Base-by-base conservation (phyloP, 352 stramenopile genomes). In the Pythium plurisporium region DNA sequence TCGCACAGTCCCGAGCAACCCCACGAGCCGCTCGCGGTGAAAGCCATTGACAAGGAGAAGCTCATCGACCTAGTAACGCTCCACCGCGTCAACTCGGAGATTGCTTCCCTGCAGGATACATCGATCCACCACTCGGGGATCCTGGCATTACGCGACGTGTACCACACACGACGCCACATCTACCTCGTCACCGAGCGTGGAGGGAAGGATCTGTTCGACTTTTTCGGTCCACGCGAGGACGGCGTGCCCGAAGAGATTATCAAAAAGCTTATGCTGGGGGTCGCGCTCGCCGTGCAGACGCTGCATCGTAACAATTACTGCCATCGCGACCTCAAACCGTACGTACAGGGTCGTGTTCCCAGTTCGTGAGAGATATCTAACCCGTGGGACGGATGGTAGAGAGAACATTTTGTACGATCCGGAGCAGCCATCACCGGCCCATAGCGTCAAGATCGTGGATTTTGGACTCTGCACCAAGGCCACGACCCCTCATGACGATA, bases 1-100 rank as follows among this genome's bases (percentile, higher is more conserved):
- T 76, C 73, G 10, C 67, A 57, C 12, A 49, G 25, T 15, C 51
- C 63, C 0, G 61, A 71, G 10, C 40, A 64, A 0, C 20, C 65
- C 3, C 41, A 68, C 2, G 41, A 59, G 9, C 49, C 8, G 2
- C 69, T 91, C 25, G 87, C 87, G 1, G 62, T 95, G 41, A 96
- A 96, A 59, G 76, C 83, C 25, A 91, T 95, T 23, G 71, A 91
- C 62, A 96, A 96, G 60, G 72, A 82, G 22, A 93, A 88, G 44
- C 74, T 96, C 14, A 52, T 74, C 10, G 76, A 91, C 52, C 66
- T 94, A 5, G 71, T 86, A 14, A 80, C 80, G 26, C 64, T 94
- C 17, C 61, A 89, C 36, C 83, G 87, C 31, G 64, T 96, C 63
- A 87, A 86, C 55, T 79, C 74, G 4, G 88, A 96, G 69, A 86